Evolutionary conservation across 768 basidiomycete genomes (phyloP).

Genomic region (Nidularia pulvinata): DNA sequence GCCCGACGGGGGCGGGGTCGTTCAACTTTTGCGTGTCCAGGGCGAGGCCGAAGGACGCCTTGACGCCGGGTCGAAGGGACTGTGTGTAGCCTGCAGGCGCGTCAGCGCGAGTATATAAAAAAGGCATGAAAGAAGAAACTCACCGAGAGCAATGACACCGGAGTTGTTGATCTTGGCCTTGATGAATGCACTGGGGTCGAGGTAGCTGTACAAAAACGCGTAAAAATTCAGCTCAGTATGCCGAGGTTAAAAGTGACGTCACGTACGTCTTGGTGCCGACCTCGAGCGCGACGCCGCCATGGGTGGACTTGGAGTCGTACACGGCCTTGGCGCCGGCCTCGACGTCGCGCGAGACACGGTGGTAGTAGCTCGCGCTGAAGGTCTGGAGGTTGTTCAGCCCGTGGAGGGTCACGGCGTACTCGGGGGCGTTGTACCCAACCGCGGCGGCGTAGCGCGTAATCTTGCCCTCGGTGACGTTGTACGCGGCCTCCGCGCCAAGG

Average conservation of each 20-base stretch:
- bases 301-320: conserved; percentile 92
- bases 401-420: conserved; percentile 94
- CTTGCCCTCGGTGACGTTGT: conserved; percentile 94
- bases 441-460: conserved; percentile 93
- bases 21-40: conserved; percentile 93
- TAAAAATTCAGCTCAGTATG: conserved; percentile 1
- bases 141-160: conserved; percentile 87
- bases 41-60: conserved; percentile 91
- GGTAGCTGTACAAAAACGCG: conserved; percentile 44
- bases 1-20: conserved; percentile 60
- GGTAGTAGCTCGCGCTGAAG: conserved; percentile 98
- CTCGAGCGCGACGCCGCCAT: conserved; percentile 86
- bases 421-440: conserved; percentile 93
- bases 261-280: conserved; percentile 95
- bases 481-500: conserved; percentile 92
- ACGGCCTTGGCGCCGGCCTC: conserved; percentile 97
- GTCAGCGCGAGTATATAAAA: not conserved
- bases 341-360: conserved; percentile 88
- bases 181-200: conserved; percentile 88
- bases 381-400: conserved; percentile 93
- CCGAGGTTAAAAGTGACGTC: not conserved
- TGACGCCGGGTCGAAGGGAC: conserved; percentile 90
- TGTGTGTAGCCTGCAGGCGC: conserved; percentile 80
- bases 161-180: conserved; percentile 99
- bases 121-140: conserved; percentile 7